Evolutionary conservation across 2,329 filamentous ascomycete genomes (phyloP).

Genomic region (Juglanconis oblonga): DNA sequence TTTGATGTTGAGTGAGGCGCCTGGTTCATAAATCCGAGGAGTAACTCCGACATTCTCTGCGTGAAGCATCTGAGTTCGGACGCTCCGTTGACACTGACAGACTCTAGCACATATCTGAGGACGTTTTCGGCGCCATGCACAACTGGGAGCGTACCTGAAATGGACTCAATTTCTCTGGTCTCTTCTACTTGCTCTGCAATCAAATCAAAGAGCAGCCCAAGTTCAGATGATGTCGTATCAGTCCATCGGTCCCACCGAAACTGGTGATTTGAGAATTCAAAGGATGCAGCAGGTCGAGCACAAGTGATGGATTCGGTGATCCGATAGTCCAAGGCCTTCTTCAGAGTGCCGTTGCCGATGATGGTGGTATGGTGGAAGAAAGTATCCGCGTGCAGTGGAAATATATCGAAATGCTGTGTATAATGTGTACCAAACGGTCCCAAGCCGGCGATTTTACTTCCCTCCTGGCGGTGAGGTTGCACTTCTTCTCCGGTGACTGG

Average conservation of each 20-base stretch:
- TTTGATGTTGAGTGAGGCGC: constrained; percentile 1
- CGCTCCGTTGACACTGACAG: constrained; percentile 37
- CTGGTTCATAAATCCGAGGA: constrained; percentile 24
- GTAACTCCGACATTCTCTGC: constrained; percentile 40
- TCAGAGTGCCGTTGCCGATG: constrained; percentile 52
- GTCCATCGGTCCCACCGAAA: constrained; percentile 58
- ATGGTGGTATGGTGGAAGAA: constrained; percentile 61
- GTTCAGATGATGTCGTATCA: constrained; percentile 56
- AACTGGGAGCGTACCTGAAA: constrained; percentile 14
- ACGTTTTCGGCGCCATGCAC: constrained; percentile 37
- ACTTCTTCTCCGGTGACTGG: constrained; percentile 20
- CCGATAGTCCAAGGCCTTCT: constrained; percentile 32
- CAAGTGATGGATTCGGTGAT: constrained; percentile 13
- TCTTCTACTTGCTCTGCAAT: constrained; percentile 44
- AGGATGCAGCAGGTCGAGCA: constrained; percentile 33
- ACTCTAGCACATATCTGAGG: constrained; percentile 44
- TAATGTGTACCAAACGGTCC: constrained; percentile 61
- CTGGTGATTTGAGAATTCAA: constrained; percentile 45
- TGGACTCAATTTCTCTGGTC: constrained; percentile 19
- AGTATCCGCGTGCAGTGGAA: constrained; percentile 52
- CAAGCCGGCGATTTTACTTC: constrained; percentile 48
- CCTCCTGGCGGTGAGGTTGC: constrained; percentile 19
- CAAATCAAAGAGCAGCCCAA: constrained; percentile 61
- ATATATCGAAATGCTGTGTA: constrained; percentile 60
- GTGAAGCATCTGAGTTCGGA: constrained; percentile 39